These are phyloP conservation scores for Apiospora marii DNA, from an alignment of 2,329 filamentous ascomycete genomes.

Conservation along the genomic window DNA sequence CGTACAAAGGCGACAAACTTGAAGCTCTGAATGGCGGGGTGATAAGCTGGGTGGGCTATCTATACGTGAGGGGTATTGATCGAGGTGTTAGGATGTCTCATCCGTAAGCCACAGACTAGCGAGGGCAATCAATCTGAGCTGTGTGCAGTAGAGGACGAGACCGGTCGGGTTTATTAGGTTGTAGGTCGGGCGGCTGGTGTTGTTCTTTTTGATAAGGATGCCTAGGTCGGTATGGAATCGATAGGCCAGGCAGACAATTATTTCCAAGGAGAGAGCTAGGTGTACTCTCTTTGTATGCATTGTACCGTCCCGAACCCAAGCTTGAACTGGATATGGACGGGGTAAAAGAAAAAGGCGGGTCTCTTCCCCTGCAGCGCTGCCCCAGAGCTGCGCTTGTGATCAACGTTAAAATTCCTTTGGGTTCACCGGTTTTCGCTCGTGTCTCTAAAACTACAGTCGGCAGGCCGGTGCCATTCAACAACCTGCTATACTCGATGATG, in stretches of 20 bases:
- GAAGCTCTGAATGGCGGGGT: conserved; percentile 11
- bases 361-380: neutral
- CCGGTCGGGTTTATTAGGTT: neutral
- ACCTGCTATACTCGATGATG: neutral
- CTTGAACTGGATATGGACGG: neutral
- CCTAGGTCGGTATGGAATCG: neutral
- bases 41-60: neutral
- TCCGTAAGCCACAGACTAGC: neutral
- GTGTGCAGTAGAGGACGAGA: neutral
- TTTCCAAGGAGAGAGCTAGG: neutral
- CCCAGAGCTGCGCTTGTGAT: neutral
- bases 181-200: conserved; percentile 6
- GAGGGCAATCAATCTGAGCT: neutral
- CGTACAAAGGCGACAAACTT: neutral
- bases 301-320: neutral
- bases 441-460: neutral
- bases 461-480: neutral
- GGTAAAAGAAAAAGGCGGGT: conserved; percentile 9
- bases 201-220: neutral
- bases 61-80: conserved; percentile 15
- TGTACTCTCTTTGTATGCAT: conserved; percentile 3
- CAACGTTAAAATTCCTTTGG: neutral
- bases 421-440: neutral
- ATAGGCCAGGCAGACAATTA: neutral
- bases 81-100: neutral